These are phyloP conservation scores for Teratosphaeria epicoccoides DNA, from an alignment of 2,329 filamentous ascomycete genomes.

Conservation along the genomic window DNA sequence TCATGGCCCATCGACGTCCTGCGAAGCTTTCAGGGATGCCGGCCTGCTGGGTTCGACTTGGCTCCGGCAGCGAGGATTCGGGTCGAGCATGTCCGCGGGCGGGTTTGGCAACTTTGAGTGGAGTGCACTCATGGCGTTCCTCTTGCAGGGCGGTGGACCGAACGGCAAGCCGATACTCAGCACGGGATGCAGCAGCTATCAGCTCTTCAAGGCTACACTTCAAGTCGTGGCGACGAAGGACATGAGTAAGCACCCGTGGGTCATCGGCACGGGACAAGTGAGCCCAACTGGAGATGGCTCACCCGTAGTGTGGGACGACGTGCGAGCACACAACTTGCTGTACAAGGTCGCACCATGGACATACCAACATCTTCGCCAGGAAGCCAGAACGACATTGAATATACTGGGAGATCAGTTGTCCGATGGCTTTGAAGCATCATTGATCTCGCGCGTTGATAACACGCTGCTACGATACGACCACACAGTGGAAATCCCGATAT, in stretches of 20 bases:
- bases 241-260: slow-evolving; percentile 50
- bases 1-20: slow-evolving; percentile 57
- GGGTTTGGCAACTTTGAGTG: slow-evolving; percentile 94
- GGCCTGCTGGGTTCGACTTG: slow-evolving; percentile 79
- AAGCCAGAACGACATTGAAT: slow-evolving; percentile 63
- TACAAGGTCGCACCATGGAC: slow-evolving; percentile 90
- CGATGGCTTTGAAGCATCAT: slow-evolving; percentile 76
- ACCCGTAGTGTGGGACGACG: slow-evolving; percentile 70
- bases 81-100: slow-evolving; percentile 56
- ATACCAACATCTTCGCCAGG: slow-evolving; percentile 59
- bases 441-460: slow-evolving; percentile 54
- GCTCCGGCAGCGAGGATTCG: slow-evolving; percentile 79
- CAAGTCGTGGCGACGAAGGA: slow-evolving; percentile 73
- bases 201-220: slow-evolving; percentile 88
- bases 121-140: slow-evolving; percentile 65
- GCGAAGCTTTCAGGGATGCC: slow-evolving; percentile 66
- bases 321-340: slow-evolving; percentile 65
- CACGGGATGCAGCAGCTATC: slow-evolving; percentile 73
- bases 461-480: slow-evolving; percentile 46
- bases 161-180: slow-evolving; percentile 64
- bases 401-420: slow-evolving; percentile 63
- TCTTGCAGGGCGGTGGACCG: slow-evolving; percentile 66
- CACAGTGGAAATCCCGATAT: slow-evolving; percentile 28
- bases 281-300: slow-evolving; percentile 33
- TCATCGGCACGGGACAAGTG: slow-evolving; percentile 33